Percentiles rank a stretch among this genome's conserved stretches.
Evolutionary conservation across 345 rosid species (phyloP).

Genomic region (Excoecaria cochinchinensis): DNA sequence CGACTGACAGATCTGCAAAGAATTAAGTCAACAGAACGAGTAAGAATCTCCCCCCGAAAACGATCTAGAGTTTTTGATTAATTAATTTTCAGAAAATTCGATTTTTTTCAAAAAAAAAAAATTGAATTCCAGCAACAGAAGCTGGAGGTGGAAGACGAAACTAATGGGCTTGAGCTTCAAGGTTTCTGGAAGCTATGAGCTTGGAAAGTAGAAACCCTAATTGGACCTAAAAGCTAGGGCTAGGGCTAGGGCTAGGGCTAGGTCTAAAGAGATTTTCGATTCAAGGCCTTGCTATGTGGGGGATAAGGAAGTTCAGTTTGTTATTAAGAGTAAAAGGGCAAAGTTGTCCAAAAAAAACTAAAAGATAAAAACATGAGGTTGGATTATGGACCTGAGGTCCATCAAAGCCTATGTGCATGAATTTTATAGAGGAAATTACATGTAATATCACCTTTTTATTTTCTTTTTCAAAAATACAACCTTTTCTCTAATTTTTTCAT

Average conservation of each 20-base stretch:
- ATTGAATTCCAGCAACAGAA: conserved; percentile 26
- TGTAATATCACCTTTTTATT: too few species aligned
- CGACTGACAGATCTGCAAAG: conserved; percentile 15
- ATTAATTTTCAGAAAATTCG: background rate
- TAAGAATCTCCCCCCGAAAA: background rate
- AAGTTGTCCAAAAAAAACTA: background rate
- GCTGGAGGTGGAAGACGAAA: conserved; percentile 34
- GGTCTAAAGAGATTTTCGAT: conserved; percentile 8
- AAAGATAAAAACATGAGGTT: background rate
- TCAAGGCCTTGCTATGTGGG: conserved; percentile 22
- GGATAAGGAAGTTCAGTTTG: background rate
- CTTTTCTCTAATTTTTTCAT: too few species aligned
- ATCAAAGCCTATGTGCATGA: background rate
- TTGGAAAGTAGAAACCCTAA: conserved; percentile 41
- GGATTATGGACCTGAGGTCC: conserved; percentile 20
- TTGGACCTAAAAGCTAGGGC: conserved; percentile 40
- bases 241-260: too few species aligned
- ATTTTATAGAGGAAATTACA: too few species aligned
- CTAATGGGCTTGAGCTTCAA: conserved; percentile 47
- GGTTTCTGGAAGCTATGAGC: conserved; percentile 16
- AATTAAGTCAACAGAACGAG: background rate
- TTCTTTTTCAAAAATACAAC: too few species aligned
- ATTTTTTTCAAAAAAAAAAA: background rate
- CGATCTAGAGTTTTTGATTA: background rate
- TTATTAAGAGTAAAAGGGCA: conserved; percentile 8